A percentile compares a stretch with the other conserved stretches of the same genome.
Conservation (phyloP, 2,329 filamentous ascomycete genomes). For the Capronia coronata region DNA sequence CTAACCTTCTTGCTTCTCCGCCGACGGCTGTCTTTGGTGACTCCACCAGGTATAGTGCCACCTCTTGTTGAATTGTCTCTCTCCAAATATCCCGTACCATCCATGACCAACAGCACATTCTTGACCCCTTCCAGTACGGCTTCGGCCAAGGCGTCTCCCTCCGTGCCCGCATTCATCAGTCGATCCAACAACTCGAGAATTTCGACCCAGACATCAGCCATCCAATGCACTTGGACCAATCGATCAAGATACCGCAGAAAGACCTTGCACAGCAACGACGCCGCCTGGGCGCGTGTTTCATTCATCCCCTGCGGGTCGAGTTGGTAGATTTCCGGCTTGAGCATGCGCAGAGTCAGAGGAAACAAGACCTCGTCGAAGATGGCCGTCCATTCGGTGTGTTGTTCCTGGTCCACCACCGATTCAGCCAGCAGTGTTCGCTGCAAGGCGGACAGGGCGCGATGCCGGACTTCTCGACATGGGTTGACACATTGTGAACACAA, state of each 20-base stretch:
- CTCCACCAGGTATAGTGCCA: neutral
- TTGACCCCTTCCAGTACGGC: slow-evolving; percentile 92
- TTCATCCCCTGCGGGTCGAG: slow-evolving; percentile 89
- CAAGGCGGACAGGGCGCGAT: slow-evolving; percentile 77
- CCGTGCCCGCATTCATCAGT: slow-evolving; percentile 66
- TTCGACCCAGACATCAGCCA: slow-evolving; percentile 77
- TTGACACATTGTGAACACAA: slow-evolving; percentile 88
- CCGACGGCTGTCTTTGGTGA: neutral
- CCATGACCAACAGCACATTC: slow-evolving; percentile 93
- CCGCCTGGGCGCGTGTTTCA: slow-evolving; percentile 85
- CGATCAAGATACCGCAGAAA: slow-evolving; percentile 89
- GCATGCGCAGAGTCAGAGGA: slow-evolving; percentile 74
- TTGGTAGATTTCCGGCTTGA: slow-evolving; percentile 93
- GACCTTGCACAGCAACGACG: slow-evolving; percentile 87
- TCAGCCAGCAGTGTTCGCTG: slow-evolving; percentile 81
- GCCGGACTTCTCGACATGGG: slow-evolving; percentile 84
- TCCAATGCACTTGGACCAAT: slow-evolving; percentile 76
- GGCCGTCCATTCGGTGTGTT: slow-evolving; percentile 73
- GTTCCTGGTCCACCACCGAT: slow-evolving; percentile 48
- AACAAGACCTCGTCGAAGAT: slow-evolving; percentile 94
- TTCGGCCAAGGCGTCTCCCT: slow-evolving; percentile 60
- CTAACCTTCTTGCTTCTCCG: neutral
- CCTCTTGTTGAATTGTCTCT: neutral
- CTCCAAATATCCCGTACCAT: slow-evolving; percentile 72
- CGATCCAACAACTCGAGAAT: slow-evolving; percentile 94